These are phyloP conservation scores for Aspergillus versicolor DNA, from an alignment of 2,329 filamentous ascomycete genomes.

Conservation along the genomic window DNA sequence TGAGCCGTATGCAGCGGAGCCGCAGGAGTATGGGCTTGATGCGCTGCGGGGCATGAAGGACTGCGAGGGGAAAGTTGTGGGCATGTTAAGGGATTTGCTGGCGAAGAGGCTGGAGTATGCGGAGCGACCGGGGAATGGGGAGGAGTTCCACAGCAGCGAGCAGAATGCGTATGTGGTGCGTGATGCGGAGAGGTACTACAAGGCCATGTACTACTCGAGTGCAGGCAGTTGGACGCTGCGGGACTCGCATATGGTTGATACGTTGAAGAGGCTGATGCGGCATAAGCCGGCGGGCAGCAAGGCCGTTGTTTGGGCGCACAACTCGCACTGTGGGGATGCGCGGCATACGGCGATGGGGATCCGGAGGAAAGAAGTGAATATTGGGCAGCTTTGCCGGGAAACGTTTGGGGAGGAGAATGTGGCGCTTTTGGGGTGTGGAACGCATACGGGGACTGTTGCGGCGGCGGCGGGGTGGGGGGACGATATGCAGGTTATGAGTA, in stretches of 20 bases:
- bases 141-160: conserved; percentile 51
- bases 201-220: conserved; percentile 52
- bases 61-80: conserved; percentile 49
- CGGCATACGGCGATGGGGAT: conserved; percentile 51
- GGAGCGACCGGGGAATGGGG: conserved; percentile 36
- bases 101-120: conserved; percentile 44
- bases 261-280: conserved; percentile 46
- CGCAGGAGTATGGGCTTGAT: conserved; percentile 50
- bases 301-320: conserved; percentile 56
- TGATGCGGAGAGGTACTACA: conserved; percentile 54
- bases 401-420: conserved; percentile 42
- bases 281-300: conserved; percentile 41
- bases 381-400: conserved; percentile 56
- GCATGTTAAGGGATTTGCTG: conserved; percentile 48
- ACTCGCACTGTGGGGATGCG: conserved; percentile 56
- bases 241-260: conserved; percentile 54
- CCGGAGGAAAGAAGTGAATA: conserved; percentile 47
- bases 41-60: conserved; percentile 41
- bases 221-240: conserved; percentile 53
- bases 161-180: conserved; percentile 52
- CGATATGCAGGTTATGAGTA: conserved; percentile 51
- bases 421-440: conserved; percentile 49
- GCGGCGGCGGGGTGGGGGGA: conserved; percentile 53
- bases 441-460: conserved; percentile 53
- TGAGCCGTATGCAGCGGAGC: conserved; percentile 51